Base-by-base conservation (phyloP, 169 alveolate genomes). In the Plasmodium billcollinsi region DNA sequence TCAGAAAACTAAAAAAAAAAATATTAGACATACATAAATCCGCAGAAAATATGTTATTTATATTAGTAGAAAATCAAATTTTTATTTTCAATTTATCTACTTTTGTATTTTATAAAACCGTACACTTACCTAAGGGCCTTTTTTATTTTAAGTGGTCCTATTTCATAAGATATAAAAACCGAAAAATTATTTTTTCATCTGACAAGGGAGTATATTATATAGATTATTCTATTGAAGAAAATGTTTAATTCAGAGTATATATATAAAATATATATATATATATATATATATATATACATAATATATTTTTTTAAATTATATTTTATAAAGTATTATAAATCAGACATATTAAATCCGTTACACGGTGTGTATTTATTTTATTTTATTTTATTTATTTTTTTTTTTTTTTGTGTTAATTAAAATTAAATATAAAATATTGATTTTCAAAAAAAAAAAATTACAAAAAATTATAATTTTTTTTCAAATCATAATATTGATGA, bases 61-160 rank as follows among this genome's bases (percentile, higher is more conserved):
- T 86, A 71, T 72, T 86, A 66, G 92, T 86, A 29, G 92, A 86
- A 71, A 86, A 86, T 72, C 67, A 72, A 73, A 86, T 86, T 4
- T 59, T 62, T 26, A 86, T 70, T 26, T 86, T 86, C 62, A 70
- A 86, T 73, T 72, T 86, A n/a, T 86, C 92, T n/a, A 73, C 92
- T 5, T 86, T 61, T 70, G 49, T 70, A 45, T 86, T 86, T 72
- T 86, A 59, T 67, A 86, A 86, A 71, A 61, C 72, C 62, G 71
- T 86, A 8, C 67, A 67, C 49, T 39, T 86, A 43, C 92, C 92
- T 39, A 2, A 47, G 8, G 92, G 92, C 5, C 72, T 86, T 14
- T 86, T 86, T 62, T 86, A 86, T 66, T 86, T 86, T 66, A 86
- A 86, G 39, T 86, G 92, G 92, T 58, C 92, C n/a, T 86, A 86